Percentiles rank a stretch among this genome's conserved stretches.
These are phyloP conservation scores for Fusarium nodosum DNA, from an alignment of 2,329 filamentous ascomycete species.

Conservation along the genomic window DNA sequence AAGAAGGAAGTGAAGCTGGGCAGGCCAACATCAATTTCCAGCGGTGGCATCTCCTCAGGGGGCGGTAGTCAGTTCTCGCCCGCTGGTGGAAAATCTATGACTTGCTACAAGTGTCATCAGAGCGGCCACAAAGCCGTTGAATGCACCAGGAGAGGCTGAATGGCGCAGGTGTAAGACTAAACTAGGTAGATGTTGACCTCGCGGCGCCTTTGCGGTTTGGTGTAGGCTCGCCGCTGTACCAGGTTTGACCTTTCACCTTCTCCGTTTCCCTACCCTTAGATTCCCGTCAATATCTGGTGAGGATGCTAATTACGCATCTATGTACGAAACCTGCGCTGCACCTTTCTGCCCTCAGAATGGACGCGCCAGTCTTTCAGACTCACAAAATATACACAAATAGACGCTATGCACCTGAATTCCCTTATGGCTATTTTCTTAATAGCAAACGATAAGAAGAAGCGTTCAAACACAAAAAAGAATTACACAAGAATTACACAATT, in stretches of 20 bases:
- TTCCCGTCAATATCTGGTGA: neutral
- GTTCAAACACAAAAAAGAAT: neutral
- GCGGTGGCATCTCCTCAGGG: conserved; percentile 62
- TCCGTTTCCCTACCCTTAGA: neutral
- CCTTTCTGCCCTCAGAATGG: neutral
- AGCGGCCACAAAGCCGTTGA: conserved; percentile 70
- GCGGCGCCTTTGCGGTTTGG: neutral
- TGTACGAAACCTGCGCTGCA: neutral
- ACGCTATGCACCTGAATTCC: neutral
- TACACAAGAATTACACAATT: neutral
- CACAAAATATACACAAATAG: neutral
- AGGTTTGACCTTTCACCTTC: conserved; percentile 4
- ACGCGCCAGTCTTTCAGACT: neutral
- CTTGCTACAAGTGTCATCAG: conserved; percentile 73
- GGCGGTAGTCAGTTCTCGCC: conserved; percentile 48
- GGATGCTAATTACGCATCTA: neutral
- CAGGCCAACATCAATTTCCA: conserved; percentile 68
- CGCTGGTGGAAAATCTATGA: conserved; percentile 49
- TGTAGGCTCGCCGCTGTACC: neutral
- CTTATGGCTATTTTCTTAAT: neutral
- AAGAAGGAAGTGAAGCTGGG: conserved; percentile 78
- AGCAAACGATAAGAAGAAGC: neutral
- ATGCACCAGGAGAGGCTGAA: conserved; percentile 60
- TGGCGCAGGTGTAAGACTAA: conserved; percentile 5
- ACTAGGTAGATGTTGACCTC: neutral